Conservation (phyloP, 1,139 yeast genomes). For the Debaryomyces fabryi region DNA sequence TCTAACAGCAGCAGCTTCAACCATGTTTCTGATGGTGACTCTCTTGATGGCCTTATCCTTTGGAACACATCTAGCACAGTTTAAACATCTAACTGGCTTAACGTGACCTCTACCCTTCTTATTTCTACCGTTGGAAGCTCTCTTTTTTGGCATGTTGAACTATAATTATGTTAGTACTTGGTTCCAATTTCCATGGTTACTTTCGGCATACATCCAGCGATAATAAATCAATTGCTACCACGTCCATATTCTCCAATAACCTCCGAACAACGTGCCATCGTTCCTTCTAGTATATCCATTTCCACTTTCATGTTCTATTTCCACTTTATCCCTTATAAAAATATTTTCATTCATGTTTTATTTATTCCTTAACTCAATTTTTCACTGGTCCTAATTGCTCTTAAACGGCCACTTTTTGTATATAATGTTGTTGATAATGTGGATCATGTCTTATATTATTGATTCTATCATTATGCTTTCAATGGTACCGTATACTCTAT, state of each 20-base stretch:
- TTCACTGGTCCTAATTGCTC: neutral
- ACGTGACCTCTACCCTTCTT: slow-evolving; percentile 99
- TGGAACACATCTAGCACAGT: slow-evolving; percentile 99
- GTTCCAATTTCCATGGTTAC: neutral
- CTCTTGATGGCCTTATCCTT: slow-evolving; percentile 99
- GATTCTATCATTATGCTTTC: neutral
- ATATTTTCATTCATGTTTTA: neutral
- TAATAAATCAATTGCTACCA: slow-evolving; percentile 1
- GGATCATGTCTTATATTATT: neutral
- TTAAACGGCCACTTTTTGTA: neutral
- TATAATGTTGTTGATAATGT: neutral
- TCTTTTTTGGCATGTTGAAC: slow-evolving; percentile 97
- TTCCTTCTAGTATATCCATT: neutral
- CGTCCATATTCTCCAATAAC: neutral
- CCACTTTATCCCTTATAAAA: neutral
- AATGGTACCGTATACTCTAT: slow-evolving; percentile 7
- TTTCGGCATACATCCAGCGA: neutral
- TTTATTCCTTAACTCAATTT: neutral
- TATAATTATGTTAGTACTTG: slow-evolving; percentile 27
- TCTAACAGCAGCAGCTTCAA: slow-evolving; percentile 99
- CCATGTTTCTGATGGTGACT: slow-evolving; percentile 99
- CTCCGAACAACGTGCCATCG: neutral
- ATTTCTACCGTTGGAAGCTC: slow-evolving; percentile 99
- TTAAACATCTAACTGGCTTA: slow-evolving; percentile 99
- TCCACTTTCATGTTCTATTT: neutral